These are phyloP conservation scores for Crucibulum cyathiforme DNA, from an alignment of 1,284 basidiomycete species.

Conservation along the genomic window DNA sequence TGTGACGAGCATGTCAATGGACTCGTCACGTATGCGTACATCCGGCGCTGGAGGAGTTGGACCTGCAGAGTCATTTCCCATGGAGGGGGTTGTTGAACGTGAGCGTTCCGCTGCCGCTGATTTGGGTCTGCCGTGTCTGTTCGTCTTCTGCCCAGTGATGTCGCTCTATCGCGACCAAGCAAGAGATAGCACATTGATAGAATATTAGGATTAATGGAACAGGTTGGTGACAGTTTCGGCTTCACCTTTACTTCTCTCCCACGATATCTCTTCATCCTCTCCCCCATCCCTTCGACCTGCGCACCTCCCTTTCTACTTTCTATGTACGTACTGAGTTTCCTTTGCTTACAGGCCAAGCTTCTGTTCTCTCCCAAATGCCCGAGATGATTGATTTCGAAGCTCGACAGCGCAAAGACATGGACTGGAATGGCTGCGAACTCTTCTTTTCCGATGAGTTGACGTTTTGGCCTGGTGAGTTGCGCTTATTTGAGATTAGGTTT, in stretches of 20 bases:
- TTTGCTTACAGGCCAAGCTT: neutral
- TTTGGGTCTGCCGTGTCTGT: conserved; percentile 63
- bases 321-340: neutral
- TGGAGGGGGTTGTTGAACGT: conserved; percentile 64
- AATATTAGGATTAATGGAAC: conserved; percentile 74
- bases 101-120: conserved; percentile 56
- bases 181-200: conserved; percentile 59
- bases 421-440: conserved; percentile 64
- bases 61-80: conserved; percentile 50
- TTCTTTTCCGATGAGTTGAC: conserved; percentile 89
- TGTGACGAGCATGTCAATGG: no score
- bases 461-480: conserved; percentile 57
- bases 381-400: conserved; percentile 73
- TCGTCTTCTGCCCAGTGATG: conserved; percentile 82
- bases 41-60: conserved; percentile 62
- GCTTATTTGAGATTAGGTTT: neutral
- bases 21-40: conserved; percentile 72
- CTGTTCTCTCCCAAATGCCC: conserved; percentile 56
- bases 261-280: neutral
- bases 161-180: conserved; percentile 53
- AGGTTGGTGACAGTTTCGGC: conserved; percentile 42
- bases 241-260: neutral
- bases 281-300: neutral
- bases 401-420: conserved; percentile 60
- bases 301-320: no score